Evolutionary conservation across 208 protist genomes (phyloP), one percentile per base, ranked within the genome.

Genomic region (Sergeia podlipaevii): DNA sequence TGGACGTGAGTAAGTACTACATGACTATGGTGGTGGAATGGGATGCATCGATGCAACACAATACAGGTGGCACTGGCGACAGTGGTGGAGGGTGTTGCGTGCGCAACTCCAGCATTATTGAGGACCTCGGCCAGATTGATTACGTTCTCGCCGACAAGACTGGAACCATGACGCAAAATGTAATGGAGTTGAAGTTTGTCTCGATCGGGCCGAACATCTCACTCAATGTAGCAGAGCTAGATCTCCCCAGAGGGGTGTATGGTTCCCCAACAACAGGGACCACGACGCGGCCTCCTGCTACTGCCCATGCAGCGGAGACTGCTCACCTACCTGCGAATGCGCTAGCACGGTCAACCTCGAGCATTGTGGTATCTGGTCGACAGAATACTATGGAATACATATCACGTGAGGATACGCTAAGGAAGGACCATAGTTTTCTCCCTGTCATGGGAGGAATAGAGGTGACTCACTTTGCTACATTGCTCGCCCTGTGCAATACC

Each of bases 121-220:
- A 98, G 52, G 96, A 98, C 60, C 68, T 98, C 0, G 96, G 92
- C 11, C 93, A 97, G 65, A 80, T 98, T 6, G 81, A 97, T 65
- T 96, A 95, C 60, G 64, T 98, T 3, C 72, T 98, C 1, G 91
- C 88, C 8, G 96, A 98, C 69, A 98, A 98, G 60, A 98, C 96
- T 1, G 95, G 95, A 23, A 98, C 96, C 13, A 64, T 98, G 39
- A 98, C 96, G 34, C 72, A 97, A 53, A 98, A 98, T 51, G 68
- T 93, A 26, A 98, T 98, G 96, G 60, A 82, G 42, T 74, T 98
- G 34, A 52, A 80, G 17, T 68, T 70, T 37, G 64, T 93, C 18
- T 73, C 74, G 6, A 42, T 85, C 5, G 41, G 37, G 34, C 70
- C 74, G 17, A 50, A 59, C 24, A 45, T 52, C 41, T 48, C 69